Evolutionary conservation across 1,139 yeast genomes (phyloP), one percentile per base, ranked within the genome.

Genomic region (Hemisphaericaspora xylanilytica): DNA sequence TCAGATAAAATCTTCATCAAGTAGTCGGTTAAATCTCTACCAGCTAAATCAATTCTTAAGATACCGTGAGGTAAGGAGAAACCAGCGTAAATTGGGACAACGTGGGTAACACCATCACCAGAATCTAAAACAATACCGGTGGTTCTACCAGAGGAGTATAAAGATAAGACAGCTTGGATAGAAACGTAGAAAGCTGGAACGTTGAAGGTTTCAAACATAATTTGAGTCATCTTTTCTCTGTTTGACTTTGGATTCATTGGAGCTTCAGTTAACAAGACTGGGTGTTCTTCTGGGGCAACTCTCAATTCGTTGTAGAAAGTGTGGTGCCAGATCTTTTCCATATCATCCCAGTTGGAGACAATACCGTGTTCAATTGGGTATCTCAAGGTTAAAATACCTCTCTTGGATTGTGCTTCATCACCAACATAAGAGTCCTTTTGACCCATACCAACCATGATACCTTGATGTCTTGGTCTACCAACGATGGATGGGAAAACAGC

Each of bases 51-150:
- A 63, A 92, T 85, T 85, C 98, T 90, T 78, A 87, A 81, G 66
- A 92, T 92, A 69, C 97, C 97, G 73, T 92, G 97, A 62, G 97
- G 97, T 69, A 92, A 80, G 46, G 97, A 87, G 95, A 90, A 92
- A 79, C 98, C 98, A 56, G 97, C 96, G 77, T 92, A 92, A 67
- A 92, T 92, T 71, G 98, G 98, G 53, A 92, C 98, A 72, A 92
- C 97, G 95, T 92, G 98, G 62, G 97, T 89, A 62, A 92, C 98
- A 85, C 98, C 98, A 70, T 92, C 98, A 82, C 98, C 98, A 52
- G 97, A 89, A 77, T 92, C 98, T 68, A 92, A 82, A 54, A 92
- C 98, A 63, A 92, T 90, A 88, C 98, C 98, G 56, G 98, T 92
- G 60, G 97, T 94, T 85, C 97, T 92, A 80, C 98, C 98, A 53